Conservation (phyloP, 2,329 filamentous ascomycete genomes). For the Neonectria sp. region DNA sequence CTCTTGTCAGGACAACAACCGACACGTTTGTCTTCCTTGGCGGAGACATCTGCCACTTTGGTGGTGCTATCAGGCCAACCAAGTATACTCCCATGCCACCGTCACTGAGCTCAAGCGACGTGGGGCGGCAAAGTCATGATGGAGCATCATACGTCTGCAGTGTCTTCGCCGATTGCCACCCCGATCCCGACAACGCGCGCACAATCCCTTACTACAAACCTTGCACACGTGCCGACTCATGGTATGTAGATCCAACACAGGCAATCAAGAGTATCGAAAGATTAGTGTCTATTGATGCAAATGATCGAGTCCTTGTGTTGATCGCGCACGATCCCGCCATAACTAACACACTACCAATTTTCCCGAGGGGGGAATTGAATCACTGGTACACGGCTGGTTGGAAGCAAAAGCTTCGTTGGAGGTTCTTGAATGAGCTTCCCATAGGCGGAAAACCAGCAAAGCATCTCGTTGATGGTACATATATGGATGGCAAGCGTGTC, state of each 20-base stretch:
- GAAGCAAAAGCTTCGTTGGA: conserved; percentile 20
- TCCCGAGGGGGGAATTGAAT: conserved; percentile 6
- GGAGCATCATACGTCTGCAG: no score
- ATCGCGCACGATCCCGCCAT: conserved; percentile 37
- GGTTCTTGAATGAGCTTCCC: conserved; percentile 21
- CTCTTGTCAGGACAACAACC: no score
- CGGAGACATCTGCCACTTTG: no score
- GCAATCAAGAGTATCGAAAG: conserved; percentile 25
- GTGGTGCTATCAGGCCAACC: no score
- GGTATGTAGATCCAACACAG: conserved; percentile 32
- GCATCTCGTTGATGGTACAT: conserved; percentile 27
- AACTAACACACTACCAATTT: conserved; percentile 2
- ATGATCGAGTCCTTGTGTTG: conserved; percentile 30
- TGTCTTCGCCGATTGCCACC: no score
- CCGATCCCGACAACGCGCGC: no score
- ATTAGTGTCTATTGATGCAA: conserved; percentile 31
- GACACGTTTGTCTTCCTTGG: no score
- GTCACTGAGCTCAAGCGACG: no score
- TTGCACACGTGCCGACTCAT: conserved; percentile 21
- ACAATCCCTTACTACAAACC: no score
- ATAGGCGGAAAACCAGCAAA: conserved; percentile 2
- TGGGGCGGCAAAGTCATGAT: no score
- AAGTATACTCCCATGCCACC: no score
- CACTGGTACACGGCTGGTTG: conserved; percentile 8
- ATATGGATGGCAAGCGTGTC: conserved; percentile 17